These are phyloP conservation scores for Kuraishia cidri DNA, from an alignment of 805 yeast species.

Conservation along the genomic window DNA sequence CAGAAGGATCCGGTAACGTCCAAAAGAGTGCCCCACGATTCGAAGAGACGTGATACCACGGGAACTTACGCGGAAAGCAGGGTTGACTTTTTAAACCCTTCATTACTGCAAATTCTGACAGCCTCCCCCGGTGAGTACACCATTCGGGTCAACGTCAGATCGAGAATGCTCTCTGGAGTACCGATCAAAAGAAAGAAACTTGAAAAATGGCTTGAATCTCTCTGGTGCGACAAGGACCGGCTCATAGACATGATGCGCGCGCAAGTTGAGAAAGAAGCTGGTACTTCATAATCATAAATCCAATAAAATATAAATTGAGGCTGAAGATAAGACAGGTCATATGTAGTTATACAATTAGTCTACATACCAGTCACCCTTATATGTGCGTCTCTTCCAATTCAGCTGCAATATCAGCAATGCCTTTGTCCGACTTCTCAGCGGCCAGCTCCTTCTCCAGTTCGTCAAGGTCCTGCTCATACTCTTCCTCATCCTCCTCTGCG, in stretches of 20 bases:
- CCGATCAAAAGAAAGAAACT: slow-evolving; percentile 44
- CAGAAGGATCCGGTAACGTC: not conserved
- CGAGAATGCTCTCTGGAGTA: slow-evolving; percentile 34
- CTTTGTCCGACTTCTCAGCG: slow-evolving; percentile 25
- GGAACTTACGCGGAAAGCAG: slow-evolving; percentile 2
- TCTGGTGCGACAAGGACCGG: slow-evolving; percentile 66
- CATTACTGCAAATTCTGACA: slow-evolving; percentile 25
- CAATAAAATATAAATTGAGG: no score
- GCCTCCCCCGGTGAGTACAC: slow-evolving; percentile 17
- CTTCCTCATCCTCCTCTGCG: slow-evolving; percentile 42
- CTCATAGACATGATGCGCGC: slow-evolving; percentile 30
- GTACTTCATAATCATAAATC: no score
- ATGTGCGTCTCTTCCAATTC: slow-evolving; percentile 50
- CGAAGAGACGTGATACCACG: not conserved
- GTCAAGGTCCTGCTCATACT: slow-evolving; percentile 33
- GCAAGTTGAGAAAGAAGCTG: no score
- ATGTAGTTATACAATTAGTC: no score
- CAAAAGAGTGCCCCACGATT: no score
- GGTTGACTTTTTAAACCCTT: slow-evolving; percentile 22
- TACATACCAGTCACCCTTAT: no score
- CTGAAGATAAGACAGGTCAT: no score
- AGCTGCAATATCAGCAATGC: slow-evolving; percentile 49
- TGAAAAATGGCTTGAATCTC: slow-evolving; percentile 69
- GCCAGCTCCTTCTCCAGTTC: slow-evolving; percentile 47
- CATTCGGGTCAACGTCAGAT: slow-evolving; percentile 38